Conservation (phyloP, 2,329 filamentous ascomycete genomes). For the Fusarium longipes region DNA sequence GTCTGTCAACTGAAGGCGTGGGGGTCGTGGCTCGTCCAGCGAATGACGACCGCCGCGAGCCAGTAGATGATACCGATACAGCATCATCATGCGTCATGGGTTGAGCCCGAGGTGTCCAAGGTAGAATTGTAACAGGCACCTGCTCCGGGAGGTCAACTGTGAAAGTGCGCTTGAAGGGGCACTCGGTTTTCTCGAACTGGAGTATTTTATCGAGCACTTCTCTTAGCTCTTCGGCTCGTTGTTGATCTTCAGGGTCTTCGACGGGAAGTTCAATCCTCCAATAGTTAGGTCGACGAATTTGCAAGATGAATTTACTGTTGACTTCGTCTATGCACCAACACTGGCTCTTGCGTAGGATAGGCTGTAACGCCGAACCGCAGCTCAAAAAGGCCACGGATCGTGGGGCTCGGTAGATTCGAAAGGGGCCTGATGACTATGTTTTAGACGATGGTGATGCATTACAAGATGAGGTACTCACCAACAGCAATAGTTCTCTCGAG, state of each 20-base stretch:
- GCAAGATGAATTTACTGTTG: slow-evolving; percentile 84
- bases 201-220: slow-evolving; percentile 77
- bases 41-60: slow-evolving; percentile 35
- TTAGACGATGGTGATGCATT: not conserved
- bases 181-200: slow-evolving; percentile 87
- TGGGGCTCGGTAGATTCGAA: slow-evolving; percentile 87
- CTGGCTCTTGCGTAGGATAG: slow-evolving; percentile 89
- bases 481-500: slow-evolving; percentile 85
- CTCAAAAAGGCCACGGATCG: slow-evolving; percentile 89
- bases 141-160: slow-evolving; percentile 78
- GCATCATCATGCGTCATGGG: slow-evolving; percentile 22
- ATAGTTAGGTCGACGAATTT: slow-evolving; percentile 84
- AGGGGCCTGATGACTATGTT: slow-evolving; percentile 64
- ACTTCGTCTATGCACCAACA: slow-evolving; percentile 92
- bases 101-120: slow-evolving; percentile 68
- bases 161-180: slow-evolving; percentile 84
- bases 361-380: slow-evolving; percentile 84
- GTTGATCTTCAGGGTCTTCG: slow-evolving; percentile 58
- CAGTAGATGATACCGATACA: slow-evolving; percentile 12
- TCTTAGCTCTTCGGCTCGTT: slow-evolving; percentile 74
- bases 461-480: slow-evolving; percentile 59
- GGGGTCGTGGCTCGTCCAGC: slow-evolving; percentile 29
- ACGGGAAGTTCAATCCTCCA: slow-evolving; percentile 90
- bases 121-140: slow-evolving; percentile 72
- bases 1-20: slow-evolving; percentile 17